Conservation (phyloP, 75 land plant species). For the Isoetes taiwanensis region DNA sequence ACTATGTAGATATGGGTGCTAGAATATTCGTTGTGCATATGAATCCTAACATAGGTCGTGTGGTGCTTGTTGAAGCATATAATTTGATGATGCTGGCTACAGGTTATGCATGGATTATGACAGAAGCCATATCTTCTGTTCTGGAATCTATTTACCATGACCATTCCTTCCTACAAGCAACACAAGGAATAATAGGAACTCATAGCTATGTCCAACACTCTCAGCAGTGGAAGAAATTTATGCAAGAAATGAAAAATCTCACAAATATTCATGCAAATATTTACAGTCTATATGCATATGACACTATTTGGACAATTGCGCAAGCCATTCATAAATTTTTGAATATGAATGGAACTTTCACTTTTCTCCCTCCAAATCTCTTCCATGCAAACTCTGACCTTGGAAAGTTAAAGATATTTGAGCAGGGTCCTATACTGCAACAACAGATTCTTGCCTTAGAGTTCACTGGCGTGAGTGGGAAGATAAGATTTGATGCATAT, state of each 20-base stretch:
- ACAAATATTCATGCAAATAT: neutral
- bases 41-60: neutral
- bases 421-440: constrained; percentile 1
- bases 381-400: constrained; percentile 1
- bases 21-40: constrained; percentile 8
- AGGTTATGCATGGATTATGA: constrained; percentile 10
- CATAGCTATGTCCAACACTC: neutral
- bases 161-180: neutral
- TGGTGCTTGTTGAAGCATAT: neutral
- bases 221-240: neutral
- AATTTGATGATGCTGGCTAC: neutral
- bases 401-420: constrained; percentile 9
- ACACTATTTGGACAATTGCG: constrained; percentile 30
- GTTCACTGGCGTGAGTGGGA: constrained; percentile 10
- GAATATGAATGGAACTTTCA: neutral
- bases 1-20: neutral
- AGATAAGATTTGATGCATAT: neutral
- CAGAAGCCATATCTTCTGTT: neutral
- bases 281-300: constrained; percentile 37
- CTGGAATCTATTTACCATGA: neutral
- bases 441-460: neutral
- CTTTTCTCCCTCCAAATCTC: neutral
- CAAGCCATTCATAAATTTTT: constrained; percentile 4
- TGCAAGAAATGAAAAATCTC: neutral
- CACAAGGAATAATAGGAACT: constrained; percentile 5